Conservation (phyloP, 805 yeast species). For the Schwanniomyces yamadae region DNA sequence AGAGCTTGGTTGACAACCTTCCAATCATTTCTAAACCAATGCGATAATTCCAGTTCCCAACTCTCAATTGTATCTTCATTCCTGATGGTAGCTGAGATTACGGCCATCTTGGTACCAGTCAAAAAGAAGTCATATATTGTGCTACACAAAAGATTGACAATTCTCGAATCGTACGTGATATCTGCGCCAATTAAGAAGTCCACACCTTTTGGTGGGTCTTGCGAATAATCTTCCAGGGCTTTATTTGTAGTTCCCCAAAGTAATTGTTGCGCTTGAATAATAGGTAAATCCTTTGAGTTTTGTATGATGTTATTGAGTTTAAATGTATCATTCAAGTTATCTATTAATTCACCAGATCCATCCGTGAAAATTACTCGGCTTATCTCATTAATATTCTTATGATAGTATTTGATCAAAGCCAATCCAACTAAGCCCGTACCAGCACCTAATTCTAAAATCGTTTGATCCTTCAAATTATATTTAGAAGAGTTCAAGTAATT, state of each 20-base stretch:
- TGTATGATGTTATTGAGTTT: conserved; percentile 36
- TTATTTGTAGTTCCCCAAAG: conserved; percentile 55
- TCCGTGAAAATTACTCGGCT: conserved; percentile 54
- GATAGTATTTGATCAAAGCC: conserved; percentile 31
- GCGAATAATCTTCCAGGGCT: conserved; percentile 32
- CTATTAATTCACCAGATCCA: conserved; percentile 60
- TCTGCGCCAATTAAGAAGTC: conserved; percentile 79
- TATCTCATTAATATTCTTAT: conserved; percentile 12
- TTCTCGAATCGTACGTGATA: conserved; percentile 74
- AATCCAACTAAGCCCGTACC: conserved; percentile 85
- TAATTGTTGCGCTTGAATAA: conserved; percentile 30
- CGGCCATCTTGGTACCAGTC: conserved; percentile 26
- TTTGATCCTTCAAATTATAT: conserved; percentile 19
- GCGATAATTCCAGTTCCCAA: conserved; percentile 30
- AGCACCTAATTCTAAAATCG: conserved; percentile 74
- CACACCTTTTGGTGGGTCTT: conserved; percentile 24
- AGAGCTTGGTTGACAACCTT: conserved; percentile 10
- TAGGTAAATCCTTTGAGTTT: not conserved
- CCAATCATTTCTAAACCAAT: conserved; percentile 21
- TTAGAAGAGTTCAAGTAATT: conserved; percentile 40
- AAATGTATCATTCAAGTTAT: conserved; percentile 45
- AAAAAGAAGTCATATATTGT: conserved; percentile 43
- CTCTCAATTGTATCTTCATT: conserved; percentile 39
- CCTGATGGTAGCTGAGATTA: conserved; percentile 76
- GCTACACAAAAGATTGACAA: conserved; percentile 53